A percentile compares a stretch with the other conserved stretches of the same genome.
These are phyloP conservation scores for Corylus heterophylla DNA, from an alignment of 306 rosid genomes.

Conservation along the genomic window DNA sequence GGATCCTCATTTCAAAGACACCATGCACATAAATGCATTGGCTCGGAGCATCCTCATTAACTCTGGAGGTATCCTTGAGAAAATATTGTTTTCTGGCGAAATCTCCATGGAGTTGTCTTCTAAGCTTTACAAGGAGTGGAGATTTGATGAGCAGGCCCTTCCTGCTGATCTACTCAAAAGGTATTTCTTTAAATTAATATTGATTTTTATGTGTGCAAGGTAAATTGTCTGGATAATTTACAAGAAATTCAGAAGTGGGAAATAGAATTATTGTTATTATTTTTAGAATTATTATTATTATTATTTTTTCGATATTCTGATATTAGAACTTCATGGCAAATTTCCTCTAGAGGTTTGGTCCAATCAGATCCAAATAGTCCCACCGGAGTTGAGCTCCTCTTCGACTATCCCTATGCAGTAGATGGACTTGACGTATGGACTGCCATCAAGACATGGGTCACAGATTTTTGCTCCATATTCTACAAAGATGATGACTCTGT, in stretches of 20 bases:
- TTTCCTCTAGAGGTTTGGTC: conserved; percentile 60
- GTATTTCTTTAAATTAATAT: conserved; percentile 26
- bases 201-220: background rate
- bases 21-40: conserved; percentile 66
- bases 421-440: conserved; percentile 84
- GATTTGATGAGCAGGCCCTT: conserved; percentile 66
- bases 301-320: background rate
- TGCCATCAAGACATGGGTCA: conserved; percentile 69
- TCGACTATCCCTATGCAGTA: conserved; percentile 70
- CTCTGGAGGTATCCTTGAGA: conserved; percentile 66
- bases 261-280: background rate
- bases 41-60: conserved; percentile 47
- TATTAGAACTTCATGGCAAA: background rate
- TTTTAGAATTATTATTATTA: background rate
- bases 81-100: conserved; percentile 54
- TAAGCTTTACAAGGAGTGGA: conserved; percentile 70
- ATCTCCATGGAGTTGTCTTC: conserved; percentile 66
- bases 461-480: conserved; percentile 58
- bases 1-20: conserved; percentile 76
- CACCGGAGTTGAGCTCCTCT: conserved; percentile 53
- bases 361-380: conserved; percentile 44
- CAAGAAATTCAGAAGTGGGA: background rate
- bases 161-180: conserved; percentile 74
- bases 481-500: conserved; percentile 50
- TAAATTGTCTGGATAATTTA: background rate